phyloP scores from a whole-genome alignment of 345 rosid species.

The Odontarrhena argentea region DNA sequence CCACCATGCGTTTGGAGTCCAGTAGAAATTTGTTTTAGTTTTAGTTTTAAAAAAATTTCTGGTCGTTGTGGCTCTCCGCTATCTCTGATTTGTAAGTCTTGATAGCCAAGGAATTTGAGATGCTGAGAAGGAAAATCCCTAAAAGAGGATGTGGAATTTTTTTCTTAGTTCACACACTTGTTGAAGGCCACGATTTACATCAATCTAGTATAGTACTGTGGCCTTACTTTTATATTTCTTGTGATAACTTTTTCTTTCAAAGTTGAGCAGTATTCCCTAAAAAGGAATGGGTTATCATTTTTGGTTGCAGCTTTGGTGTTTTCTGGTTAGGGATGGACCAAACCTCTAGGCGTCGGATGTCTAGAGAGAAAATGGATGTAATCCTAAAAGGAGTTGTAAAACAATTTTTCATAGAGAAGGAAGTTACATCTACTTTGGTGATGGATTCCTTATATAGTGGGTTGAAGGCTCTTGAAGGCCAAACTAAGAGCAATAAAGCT shows the following conservation, averaged over 20 bases:
- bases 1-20: conserved; percentile 24
- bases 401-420: conserved; percentile 96
- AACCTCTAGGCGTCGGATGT: conserved; percentile 74
- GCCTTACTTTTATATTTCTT: conserved; percentile 33
- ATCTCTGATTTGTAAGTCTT: conserved; percentile 35
- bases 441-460: conserved; percentile 99
- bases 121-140: conserved; percentile 37
- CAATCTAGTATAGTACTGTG: conserved; percentile 37
- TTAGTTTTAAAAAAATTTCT: conserved; percentile 9
- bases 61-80: conserved; percentile 32
- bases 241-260: conserved; percentile 26
- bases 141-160: conserved; percentile 35
- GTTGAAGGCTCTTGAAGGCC: conserved; percentile 94
- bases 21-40: background rate
- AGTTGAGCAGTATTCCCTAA: conserved; percentile 27
- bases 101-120: conserved; percentile 36
- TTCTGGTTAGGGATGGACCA: conserved; percentile 94
- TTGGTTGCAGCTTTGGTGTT: conserved; percentile 71
- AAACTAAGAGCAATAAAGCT: conserved; percentile 69
- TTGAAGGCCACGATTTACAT: conserved; percentile 37
- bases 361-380: conserved; percentile 78
- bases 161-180: conserved; percentile 41
- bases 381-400: conserved; percentile 90
- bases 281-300: conserved; percentile 17
- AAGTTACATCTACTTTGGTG: conserved; percentile 96